These are phyloP conservation scores for Peltaster fructicola DNA, from an alignment of 2,329 filamentous ascomycete species.

Conservation along the genomic window DNA sequence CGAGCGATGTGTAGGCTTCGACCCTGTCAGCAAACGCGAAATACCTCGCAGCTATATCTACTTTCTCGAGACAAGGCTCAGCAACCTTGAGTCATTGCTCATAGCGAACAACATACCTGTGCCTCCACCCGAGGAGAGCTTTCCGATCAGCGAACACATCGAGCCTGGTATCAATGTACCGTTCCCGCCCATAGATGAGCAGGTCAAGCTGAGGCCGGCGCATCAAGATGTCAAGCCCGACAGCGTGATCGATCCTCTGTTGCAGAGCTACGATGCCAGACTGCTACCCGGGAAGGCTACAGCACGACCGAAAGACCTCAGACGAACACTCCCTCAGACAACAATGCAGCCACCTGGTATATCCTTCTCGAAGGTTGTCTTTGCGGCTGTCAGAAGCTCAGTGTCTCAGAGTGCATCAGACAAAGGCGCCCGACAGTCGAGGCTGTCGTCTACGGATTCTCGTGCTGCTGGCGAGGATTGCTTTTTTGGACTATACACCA, in stretches of 20 bases:
- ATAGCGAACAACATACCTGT: conserved; percentile 51
- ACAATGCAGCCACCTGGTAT: too few species aligned
- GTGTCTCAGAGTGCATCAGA: conserved; percentile 34
- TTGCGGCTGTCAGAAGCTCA: conserved; percentile 76
- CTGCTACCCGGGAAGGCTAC: too few species aligned
- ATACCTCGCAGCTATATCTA: conserved; percentile 82
- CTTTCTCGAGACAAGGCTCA: conserved; percentile 75
- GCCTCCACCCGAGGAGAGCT: conserved; percentile 47
- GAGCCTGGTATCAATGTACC: conserved; percentile 20
- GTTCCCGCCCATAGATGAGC: conserved; percentile 13
- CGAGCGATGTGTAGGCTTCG: conserved; percentile 84
- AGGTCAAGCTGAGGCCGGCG: too few species aligned
- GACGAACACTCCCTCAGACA: too few species aligned
- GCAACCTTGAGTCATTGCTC: conserved; percentile 65
- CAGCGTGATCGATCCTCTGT: too few species aligned
- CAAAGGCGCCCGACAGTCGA: conserved; percentile 63
- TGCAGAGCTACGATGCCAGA: too few species aligned
- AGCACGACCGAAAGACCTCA: too few species aligned
- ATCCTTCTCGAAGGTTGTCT: conserved; percentile 84
- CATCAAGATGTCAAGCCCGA: too few species aligned
- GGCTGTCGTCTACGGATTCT: too few species aligned
- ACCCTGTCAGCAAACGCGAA: conserved; percentile 89
- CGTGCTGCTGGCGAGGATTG: too few species aligned
- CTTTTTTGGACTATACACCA: conserved; percentile 90
- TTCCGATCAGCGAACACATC: conserved; percentile 29